Evolutionary conservation across 2,329 filamentous ascomycete genomes (phyloP).

Genomic region (Microcera coccophila): DNA sequence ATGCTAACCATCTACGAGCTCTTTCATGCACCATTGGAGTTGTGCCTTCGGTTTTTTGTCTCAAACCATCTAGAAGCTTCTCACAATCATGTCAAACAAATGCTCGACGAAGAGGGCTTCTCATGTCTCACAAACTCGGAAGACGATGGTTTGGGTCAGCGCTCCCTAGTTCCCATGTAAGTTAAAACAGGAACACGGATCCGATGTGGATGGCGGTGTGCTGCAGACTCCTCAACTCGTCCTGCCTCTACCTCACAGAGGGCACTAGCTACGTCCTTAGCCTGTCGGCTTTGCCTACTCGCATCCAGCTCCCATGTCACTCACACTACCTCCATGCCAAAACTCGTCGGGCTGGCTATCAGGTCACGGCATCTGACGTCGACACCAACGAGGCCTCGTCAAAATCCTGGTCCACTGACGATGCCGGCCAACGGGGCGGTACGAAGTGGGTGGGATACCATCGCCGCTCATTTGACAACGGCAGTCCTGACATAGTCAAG

Average conservation of each 20-base stretch:
- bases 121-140: not conserved
- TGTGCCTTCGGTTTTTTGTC: too few species aligned
- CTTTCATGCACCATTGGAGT: too few species aligned
- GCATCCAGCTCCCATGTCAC: too few species aligned
- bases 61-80: too few species aligned
- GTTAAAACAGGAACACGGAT: not conserved
- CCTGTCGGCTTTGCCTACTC: too few species aligned
- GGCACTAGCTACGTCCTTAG: not conserved
- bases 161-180: not conserved
- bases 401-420: not conserved
- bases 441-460: conserved; percentile 27
- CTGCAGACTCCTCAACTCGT: not conserved
- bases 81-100: too few species aligned
- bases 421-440: conserved; percentile 14
- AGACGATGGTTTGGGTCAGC: not conserved
- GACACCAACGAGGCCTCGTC: not conserved
- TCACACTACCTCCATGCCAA: too few species aligned
- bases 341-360: too few species aligned
- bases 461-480: conserved; percentile 34
- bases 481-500: conserved; percentile 12
- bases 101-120: too few species aligned
- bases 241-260: not conserved
- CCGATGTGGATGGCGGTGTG: not conserved
- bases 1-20: too few species aligned
- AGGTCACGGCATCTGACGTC: not conserved